Percentiles rank a stretch among this genome's conserved stretches.
Evolutionary conservation across 345 rosid genomes (phyloP).

Genomic region (Streptanthus diversifolius): DNA sequence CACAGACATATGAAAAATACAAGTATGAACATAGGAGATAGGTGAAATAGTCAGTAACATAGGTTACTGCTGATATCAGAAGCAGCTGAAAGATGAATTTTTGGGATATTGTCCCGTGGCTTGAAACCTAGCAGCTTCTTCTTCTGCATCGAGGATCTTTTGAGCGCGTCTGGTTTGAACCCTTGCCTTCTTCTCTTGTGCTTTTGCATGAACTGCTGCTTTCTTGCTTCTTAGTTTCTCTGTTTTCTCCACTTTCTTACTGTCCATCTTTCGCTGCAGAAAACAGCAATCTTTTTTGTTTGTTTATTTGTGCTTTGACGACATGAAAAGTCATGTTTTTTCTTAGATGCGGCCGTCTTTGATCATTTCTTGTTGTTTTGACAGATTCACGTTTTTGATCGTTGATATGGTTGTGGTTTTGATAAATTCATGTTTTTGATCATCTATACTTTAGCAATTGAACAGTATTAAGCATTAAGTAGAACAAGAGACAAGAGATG

Average conservation of each 20-base stretch:
- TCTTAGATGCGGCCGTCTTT: not conserved
- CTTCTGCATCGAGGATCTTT: conserved; percentile 73
- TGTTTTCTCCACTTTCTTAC: conserved; percentile 56
- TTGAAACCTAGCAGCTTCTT: conserved; percentile 66
- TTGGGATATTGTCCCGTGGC: conserved; percentile 68
- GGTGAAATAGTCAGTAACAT: not conserved
- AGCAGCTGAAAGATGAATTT: conserved; percentile 56
- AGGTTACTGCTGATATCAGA: conserved; percentile 36
- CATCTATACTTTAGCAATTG: not conserved
- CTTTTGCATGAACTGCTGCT: conserved; percentile 58
- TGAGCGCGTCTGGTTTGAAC: conserved; percentile 70
- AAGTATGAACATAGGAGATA: not conserved
- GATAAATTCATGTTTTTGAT: conserved; percentile 7
- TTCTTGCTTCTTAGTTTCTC: conserved; percentile 61
- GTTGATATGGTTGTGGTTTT: not conserved
- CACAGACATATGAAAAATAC: not conserved
- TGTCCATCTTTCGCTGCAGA: conserved; percentile 61
- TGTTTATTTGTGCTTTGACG: not conserved
- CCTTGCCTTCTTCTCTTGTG: conserved; percentile 68
- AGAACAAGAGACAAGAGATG: not conserved
- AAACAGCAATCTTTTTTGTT: not conserved
- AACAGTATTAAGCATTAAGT: not conserved
- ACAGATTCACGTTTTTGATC: conserved; percentile 8
- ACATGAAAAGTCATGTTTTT: not conserved
- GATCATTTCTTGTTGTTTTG: not conserved